Evolutionary conservation across 1,284 basidiomycete genomes (phyloP).

Genomic region (Limonomyces culmigenus): DNA sequence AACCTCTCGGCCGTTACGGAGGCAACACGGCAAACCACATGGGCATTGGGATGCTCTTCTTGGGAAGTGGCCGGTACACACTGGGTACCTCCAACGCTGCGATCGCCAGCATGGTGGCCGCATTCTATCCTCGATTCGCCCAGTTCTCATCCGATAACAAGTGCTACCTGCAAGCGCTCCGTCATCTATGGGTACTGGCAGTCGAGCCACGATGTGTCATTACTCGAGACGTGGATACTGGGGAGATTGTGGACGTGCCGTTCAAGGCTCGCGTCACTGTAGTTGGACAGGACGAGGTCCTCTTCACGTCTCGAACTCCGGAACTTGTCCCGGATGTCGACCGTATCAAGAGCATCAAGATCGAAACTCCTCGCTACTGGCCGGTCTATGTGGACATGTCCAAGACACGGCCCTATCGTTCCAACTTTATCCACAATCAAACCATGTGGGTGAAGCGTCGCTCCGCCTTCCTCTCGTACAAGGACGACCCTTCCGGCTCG

Average conservation of each 20-base stretch:
- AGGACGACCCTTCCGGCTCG: slow-evolving; percentile 84
- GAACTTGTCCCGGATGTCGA: slow-evolving; percentile 82
- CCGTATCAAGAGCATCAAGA: slow-evolving; percentile 59
- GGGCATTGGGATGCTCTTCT: slow-evolving; percentile 84
- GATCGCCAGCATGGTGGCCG: slow-evolving; percentile 76
- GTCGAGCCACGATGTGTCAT: slow-evolving; percentile 87
- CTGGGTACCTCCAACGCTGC: slow-evolving; percentile 85
- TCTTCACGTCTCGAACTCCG: too few relatives aligned
- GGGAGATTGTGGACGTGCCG: slow-evolving; percentile 80
- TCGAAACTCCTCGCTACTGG: slow-evolving; percentile 92
- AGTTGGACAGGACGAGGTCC: too few relatives aligned
- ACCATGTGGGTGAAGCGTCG: slow-evolving; percentile 86
- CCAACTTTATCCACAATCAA: slow-evolving; percentile 54
- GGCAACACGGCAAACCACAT: slow-evolving; percentile 85
- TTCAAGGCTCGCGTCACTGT: slow-evolving; percentile 72
- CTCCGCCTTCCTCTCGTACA: slow-evolving; percentile 84
- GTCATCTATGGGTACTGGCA: slow-evolving; percentile 93
- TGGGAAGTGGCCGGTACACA: slow-evolving; percentile 87
- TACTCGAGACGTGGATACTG: slow-evolving; percentile 80
- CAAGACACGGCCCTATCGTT: slow-evolving; percentile 48
- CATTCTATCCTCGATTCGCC: slow-evolving; percentile 86
- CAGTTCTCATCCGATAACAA: slow-evolving; percentile 73
- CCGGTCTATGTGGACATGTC: slow-evolving; percentile 71
- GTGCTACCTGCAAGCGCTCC: slow-evolving; percentile 81
- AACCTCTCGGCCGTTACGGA: slow-evolving; percentile 69